Evolutionary conservation across 1,284 basidiomycete species (phyloP), one percentile per base, ranked within the genome.

Genomic region (Sporisorium scitamineum): DNA sequence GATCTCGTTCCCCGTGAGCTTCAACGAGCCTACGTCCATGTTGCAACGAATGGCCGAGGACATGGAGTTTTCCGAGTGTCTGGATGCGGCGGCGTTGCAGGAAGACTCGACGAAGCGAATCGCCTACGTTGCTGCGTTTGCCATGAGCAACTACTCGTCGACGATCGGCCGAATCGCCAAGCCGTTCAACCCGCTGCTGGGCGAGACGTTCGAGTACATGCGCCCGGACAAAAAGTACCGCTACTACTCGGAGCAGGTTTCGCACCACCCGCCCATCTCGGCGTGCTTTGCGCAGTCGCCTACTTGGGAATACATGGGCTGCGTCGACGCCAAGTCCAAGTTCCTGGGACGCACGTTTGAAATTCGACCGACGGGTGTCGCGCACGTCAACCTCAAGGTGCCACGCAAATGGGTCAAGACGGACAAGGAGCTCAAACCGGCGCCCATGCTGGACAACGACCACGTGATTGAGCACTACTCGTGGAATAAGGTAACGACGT

Each of bases 141-240:
- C 95, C 2, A 97, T 97, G 94, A 94, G 93, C 44, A 98, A 98
- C 87, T 98, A 99, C 87, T 94, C 93, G 13, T 95, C 93, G 29
- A 98, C 96, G 0, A 94, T 97, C 76, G 86, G 85, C 4, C 78
- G 84, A 32, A 74, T 85, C 50, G 84, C 84, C 47, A 85, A 85
- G 69, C 82, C 81, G 3, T 83, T 86, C 76, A 85, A 84, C 76
- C 87, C 86, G 8, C 76, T 87, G 56, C 84, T 91, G 83, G 88
- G 90, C 65, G 95, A 99, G 87, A 96, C 94, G 2, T 99, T 96
- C 81, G 96, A 99, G 87, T 97, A 97, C 83, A 93, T 93, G 45
- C 88, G 92, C 51, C 87, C 93, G 24, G 94, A 96, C 80, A 75
- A 74, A n/a, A 69, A 77, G 57, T 99, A 95, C 85, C 90, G 94